Conservation (phyloP, 345 rosid genomes). For the Aethionema arabicum region DNA sequence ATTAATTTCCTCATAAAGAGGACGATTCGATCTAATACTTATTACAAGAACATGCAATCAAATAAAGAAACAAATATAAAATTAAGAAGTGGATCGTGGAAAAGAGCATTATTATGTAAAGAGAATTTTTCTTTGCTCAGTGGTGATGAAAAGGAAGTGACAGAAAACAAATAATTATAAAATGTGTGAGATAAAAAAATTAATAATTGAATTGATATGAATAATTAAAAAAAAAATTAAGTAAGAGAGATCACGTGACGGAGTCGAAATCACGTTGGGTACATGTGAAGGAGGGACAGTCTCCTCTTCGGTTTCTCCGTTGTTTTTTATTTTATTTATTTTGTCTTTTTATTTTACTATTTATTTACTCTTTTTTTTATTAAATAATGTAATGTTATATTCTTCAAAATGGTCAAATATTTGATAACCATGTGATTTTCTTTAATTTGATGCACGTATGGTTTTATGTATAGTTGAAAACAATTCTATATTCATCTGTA, state of each 20-base stretch:
- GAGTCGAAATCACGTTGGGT: conserved; percentile 36
- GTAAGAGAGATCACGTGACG: conserved; percentile 35
- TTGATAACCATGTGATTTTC: no score
- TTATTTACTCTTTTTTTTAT: neutral
- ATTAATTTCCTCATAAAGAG: conserved; percentile 18
- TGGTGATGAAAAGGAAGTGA: neutral
- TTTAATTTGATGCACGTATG: no score
- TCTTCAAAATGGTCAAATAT: no score
- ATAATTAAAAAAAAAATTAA: neutral
- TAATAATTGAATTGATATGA: conserved; percentile 1
- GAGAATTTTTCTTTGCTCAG: neutral
- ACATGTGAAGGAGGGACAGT: conserved; percentile 30
- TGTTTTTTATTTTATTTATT: conserved; percentile 27
- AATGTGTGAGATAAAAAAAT: conserved; percentile 7
- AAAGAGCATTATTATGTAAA: conserved; percentile 19
- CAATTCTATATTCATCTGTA: no score
- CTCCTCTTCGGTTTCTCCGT: conserved; percentile 40
- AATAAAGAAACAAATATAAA: neutral
- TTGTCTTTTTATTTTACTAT: neutral
- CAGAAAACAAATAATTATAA: conserved; percentile 1
- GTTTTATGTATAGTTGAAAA: no score
- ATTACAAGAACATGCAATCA: neutral
- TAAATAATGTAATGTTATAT: no score
- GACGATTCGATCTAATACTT: conserved; percentile 25
- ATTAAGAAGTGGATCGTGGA: conserved; percentile 14